Evolutionary conservation across 495 filamentous ascomycete species (phyloP), one percentile per base, ranked within the genome.

Genomic region (Pyrenula massariospora): DNA sequence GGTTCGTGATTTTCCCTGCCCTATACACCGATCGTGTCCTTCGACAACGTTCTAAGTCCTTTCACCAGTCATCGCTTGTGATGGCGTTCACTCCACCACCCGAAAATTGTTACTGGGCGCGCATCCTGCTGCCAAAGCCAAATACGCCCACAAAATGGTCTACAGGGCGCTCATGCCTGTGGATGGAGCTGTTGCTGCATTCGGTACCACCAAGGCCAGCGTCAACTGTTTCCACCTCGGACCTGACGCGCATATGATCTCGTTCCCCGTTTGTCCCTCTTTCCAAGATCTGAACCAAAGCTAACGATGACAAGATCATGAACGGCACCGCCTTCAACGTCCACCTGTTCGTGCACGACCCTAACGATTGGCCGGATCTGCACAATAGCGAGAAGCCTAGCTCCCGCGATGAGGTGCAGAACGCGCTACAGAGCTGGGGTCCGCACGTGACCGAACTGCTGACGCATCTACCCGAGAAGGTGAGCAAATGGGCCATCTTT

Each of bases 51-150:
- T 23, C 19, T 49, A 57, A 19, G 52, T 55, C n/a, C n/a, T n/a
- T n/a, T n/a, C n/a, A n/a, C n/a, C n/a, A 22, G 57, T 78, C 48
- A 55, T 78, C 1, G 72, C 68, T 1, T 73, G 72, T n/a, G 75
- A 78, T 54, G 75, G 75, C 23, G 70, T 78, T n/a, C 73, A 74
- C 55, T 59, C 52, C 51, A 42, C 61, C 12, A 69, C 69, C n/a
- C 67, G 76, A 2, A 51, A 50, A 48, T 66, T 74, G 58, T 55
- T 79, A 12, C 61, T 75, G 5, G 70, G 72, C 0, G 47, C 62
- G 24, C 70, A 74, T 54, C 67, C 69, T 2, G 70, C 72, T 22
- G 62, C 65, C 2, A n/a, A 54, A 22, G 68, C 74, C 12, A 72
- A 72, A 61, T 67, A 70, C 55, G 69, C 72, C 52, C 57, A 69